These are phyloP conservation scores for Mucor sp. DNA, from an alignment of 371 early-diverging fungal species.

Conservation along the genomic window DNA sequence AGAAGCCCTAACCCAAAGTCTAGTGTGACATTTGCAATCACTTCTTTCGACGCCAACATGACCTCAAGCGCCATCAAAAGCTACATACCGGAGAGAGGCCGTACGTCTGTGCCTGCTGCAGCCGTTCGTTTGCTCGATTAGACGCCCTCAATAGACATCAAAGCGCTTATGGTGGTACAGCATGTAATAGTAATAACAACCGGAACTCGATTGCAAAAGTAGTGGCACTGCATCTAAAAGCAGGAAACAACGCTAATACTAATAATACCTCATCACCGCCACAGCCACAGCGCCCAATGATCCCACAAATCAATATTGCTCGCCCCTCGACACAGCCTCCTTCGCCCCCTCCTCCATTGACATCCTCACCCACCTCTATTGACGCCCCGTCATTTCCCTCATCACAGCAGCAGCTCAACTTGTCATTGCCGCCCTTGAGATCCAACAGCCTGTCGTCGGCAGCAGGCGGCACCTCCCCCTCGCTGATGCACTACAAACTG, in stretches of 20 bases:
- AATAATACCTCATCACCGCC: background rate
- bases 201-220: no score
- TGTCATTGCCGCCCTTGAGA: no score
- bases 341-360: background rate
- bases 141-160: conserved; percentile 73
- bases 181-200: conserved; percentile 31
- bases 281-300: conserved; percentile 13
- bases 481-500: no score
- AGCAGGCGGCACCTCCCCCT: no score
- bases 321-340: conserved; percentile 23
- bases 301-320: conserved; percentile 31
- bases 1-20: background rate
- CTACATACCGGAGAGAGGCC: conserved; percentile 79
- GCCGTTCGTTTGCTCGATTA: conserved; percentile 64
- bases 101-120: conserved; percentile 47
- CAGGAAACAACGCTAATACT: background rate
- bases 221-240: background rate
- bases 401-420: no score
- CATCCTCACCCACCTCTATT: no score
- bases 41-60: conserved; percentile 70
- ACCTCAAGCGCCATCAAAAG: conserved; percentile 74
- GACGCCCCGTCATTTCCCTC: no score
- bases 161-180: conserved; percentile 60
- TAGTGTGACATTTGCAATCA: conserved; percentile 44
- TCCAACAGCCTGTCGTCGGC: background rate